Conservation (phyloP, 495 filamentous ascomycete genomes). For the Xylaria venustula region DNA sequence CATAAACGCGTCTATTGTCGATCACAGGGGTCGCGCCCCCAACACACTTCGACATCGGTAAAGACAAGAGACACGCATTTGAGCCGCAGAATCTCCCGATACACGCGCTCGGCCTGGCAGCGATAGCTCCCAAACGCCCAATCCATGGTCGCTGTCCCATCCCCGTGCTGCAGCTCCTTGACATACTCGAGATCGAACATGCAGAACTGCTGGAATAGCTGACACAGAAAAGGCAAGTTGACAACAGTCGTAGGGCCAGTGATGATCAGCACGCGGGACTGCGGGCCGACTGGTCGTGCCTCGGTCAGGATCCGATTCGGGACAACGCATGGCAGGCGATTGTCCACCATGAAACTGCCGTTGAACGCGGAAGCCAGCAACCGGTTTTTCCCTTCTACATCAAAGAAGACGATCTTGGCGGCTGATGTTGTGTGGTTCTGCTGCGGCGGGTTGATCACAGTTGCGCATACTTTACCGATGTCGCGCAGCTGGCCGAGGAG, state of each 20-base stretch:
- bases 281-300: neutral
- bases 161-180: slow-evolving; percentile 27
- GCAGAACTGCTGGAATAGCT: slow-evolving; percentile 38
- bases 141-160: neutral
- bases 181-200: slow-evolving; percentile 37
- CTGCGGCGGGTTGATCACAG: slow-evolving; percentile 33
- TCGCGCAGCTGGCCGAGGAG: slow-evolving; percentile 25
- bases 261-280: slow-evolving; percentile 37
- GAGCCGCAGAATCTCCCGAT: neutral
- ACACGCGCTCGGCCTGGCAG: slow-evolving; percentile 36
- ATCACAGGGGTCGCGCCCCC: neutral
- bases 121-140: slow-evolving; percentile 44
- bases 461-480: slow-evolving; percentile 36
- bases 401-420: slow-evolving; percentile 41
- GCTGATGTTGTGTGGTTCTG: slow-evolving; percentile 21
- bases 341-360: slow-evolving; percentile 17
- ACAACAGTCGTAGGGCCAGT: slow-evolving; percentile 23
- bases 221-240: slow-evolving; percentile 32
- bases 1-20: no score
- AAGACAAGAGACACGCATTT: neutral
- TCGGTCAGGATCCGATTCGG: slow-evolving; percentile 22
- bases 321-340: slow-evolving; percentile 15
- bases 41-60: neutral
- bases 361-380: slow-evolving; percentile 7
- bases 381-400: slow-evolving; percentile 18